Conservation (phyloP, 768 basidiomycete species). For the Pseudohyphozyma bogoriensis region DNA sequence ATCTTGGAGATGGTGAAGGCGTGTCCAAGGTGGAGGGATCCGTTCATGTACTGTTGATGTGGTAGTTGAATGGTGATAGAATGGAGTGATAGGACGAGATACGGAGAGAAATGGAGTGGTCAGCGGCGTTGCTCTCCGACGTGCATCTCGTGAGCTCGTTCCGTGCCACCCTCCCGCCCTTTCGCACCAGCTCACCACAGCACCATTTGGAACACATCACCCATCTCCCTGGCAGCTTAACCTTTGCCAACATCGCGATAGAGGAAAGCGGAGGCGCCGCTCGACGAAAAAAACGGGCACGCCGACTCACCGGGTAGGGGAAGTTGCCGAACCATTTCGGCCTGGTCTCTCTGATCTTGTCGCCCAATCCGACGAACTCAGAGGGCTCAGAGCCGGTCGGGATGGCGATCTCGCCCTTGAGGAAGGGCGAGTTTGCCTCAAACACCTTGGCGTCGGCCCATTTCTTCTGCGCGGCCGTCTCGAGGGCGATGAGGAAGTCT, state of each 20-base stretch:
- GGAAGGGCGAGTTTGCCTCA: slow-evolving; percentile 69
- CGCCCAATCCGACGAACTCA: slow-evolving; percentile 44
- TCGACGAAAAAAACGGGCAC: no score
- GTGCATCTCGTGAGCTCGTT: background rate
- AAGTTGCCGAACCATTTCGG: slow-evolving; percentile 98
- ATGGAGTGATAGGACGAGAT: background rate
- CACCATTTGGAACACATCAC: no score
- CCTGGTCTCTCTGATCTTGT: slow-evolving; percentile 60
- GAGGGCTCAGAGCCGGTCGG: no score
- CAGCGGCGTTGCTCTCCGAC: no score
- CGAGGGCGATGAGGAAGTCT: slow-evolving; percentile 71
- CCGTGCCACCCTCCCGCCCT: background rate
- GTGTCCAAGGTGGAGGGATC: slow-evolving; percentile 90
- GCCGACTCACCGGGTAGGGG: slow-evolving; percentile 56
- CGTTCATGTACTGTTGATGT: slow-evolving; percentile 75
- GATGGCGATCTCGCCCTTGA: slow-evolving; percentile 44
- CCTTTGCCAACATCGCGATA: no score
- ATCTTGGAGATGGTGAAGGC: slow-evolving; percentile 97
- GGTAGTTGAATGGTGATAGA: no score
- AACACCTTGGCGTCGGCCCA: slow-evolving; percentile 74
- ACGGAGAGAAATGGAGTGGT: background rate
- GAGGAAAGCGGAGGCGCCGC: no score
- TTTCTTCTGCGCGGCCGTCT: slow-evolving; percentile 68
- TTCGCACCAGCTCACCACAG: background rate
- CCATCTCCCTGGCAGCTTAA: no score